Percentiles rank a stretch among this genome's conserved stretches.
phyloP scores from a whole-genome alignment of 257 asterid genomes.

The Fraxinus cuspidata region DNA sequence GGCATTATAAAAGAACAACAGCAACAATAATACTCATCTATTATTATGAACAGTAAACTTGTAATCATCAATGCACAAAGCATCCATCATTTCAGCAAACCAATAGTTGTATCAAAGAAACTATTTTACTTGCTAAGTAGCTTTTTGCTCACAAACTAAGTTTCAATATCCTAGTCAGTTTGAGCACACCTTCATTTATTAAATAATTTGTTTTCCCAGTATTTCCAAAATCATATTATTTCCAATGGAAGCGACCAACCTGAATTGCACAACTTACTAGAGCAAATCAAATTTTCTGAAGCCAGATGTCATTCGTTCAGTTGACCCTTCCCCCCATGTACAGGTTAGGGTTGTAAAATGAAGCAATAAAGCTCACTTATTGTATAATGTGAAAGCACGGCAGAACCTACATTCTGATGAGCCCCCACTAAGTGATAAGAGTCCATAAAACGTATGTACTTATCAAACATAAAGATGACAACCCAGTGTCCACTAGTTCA shows the following conservation, averaged over 20 bases:
- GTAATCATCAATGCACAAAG: background rate
- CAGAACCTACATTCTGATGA: conserved; percentile 3
- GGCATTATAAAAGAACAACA: background rate
- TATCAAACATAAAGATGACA: background rate
- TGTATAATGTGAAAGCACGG: conserved; percentile 14
- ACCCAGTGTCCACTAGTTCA: background rate
- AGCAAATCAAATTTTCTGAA: conserved; percentile 9
- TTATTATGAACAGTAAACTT: background rate
- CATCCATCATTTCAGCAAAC: background rate
- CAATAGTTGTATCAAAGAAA: background rate
- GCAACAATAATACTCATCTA: background rate
- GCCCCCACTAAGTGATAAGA: conserved; percentile 1
- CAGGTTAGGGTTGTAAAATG: conserved; percentile 12
- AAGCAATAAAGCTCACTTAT: conserved; percentile 12
- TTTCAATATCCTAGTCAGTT: background rate
- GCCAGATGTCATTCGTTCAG: background rate
- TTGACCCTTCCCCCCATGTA: conserved; percentile 4
- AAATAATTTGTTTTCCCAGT: background rate
- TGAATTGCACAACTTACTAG: conserved; percentile 8
- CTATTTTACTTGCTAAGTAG: background rate
- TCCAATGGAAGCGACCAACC: background rate
- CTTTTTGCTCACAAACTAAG: background rate
- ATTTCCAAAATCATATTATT: background rate
- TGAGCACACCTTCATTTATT: background rate
- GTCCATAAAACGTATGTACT: background rate